Evolutionary conservation across 2,329 filamentous ascomycete species (phyloP), one percentile per base, ranked within the genome.

Genomic region (Aspergillus terreus): DNA sequence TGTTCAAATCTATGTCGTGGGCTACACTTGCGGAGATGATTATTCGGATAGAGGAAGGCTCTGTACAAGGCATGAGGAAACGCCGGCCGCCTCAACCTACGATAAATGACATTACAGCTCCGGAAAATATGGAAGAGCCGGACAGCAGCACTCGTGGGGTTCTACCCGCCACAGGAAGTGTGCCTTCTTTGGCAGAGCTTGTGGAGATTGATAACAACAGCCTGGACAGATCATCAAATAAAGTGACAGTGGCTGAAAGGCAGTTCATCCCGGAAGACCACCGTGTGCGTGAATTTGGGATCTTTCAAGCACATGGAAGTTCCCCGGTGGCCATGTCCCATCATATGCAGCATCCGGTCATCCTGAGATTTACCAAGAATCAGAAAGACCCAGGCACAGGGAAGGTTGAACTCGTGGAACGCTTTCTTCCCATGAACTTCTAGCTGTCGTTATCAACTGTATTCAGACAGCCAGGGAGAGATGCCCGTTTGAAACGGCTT

Each of bases 1-100:
- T 66, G 17, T 64, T 58, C 38, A 63, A 63, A 51, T 57, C 54
- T 17, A 17, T 50, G 1, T 58, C 59, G 5, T 50, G 53, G 9
- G 57, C 59, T 35, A 35, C 48, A 6, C 46, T 67, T 9, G 58
- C 57, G 6, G 58, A 54, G 32, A 42, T 17, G 1, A 21, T 63
- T 23, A 59, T 63, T 12, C 15, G 23, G 6, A 19, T 51, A n/a
- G 51, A 54, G 41, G 51, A 54, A 25, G 27, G 27, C 27, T 30
- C 27, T 30, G 10, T 30, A 30, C 27, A 30, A 30, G 27, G 27
- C 27, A 30, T 30, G 27, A 30, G 27, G 27, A 30, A 30, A 30
- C 27, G 27, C 9, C 10, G 9, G 27, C 27, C 27, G 27, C 27
- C 9, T 30, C 27, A 30, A 11, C 27, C 27, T 11, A 30, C 27